phyloP scores from a whole-genome alignment of 208 protist species.

The Leishmania turanica region DNA sequence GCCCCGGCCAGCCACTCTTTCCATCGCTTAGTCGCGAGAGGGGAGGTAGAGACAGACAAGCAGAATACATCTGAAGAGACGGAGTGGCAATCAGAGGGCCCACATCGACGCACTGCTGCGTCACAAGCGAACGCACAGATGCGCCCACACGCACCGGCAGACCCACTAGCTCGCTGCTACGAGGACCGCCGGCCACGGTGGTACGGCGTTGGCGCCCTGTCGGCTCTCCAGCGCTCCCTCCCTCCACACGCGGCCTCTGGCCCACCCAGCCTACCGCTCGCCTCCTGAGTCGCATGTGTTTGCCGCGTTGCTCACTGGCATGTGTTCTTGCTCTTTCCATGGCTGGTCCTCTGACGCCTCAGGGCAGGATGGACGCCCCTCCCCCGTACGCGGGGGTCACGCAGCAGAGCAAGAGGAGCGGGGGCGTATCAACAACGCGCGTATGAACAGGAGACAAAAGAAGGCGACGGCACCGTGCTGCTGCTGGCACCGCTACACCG shows the following conservation, averaged over 20 bases:
- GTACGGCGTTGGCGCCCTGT: not conserved
- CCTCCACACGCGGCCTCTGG: not conserved
- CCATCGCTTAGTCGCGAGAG: not conserved
- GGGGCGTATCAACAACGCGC: not conserved
- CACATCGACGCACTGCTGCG: not conserved
- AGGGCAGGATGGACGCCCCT: not conserved
- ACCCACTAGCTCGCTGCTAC: not conserved
- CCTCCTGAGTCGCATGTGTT: not conserved
- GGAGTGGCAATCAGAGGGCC: not conserved
- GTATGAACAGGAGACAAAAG: not conserved
- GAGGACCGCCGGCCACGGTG: not conserved
- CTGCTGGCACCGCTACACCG: too few species aligned
- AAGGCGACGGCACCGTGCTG: not conserved
- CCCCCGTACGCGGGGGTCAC: not conserved
- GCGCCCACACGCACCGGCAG: not conserved
- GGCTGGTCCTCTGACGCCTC: not conserved
- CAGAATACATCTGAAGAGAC: too few species aligned
- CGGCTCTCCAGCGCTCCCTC: not conserved
- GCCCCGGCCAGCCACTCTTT: too few species aligned
- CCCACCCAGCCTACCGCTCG: not conserved
- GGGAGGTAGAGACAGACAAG: not conserved
- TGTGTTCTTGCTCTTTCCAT: not conserved
- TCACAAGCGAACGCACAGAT: not conserved
- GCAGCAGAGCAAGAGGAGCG: not conserved
- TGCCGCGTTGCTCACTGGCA: not conserved